Base-by-base conservation (phyloP, 306 rosid genomes). In the Sesbania bispinosa region DNA sequence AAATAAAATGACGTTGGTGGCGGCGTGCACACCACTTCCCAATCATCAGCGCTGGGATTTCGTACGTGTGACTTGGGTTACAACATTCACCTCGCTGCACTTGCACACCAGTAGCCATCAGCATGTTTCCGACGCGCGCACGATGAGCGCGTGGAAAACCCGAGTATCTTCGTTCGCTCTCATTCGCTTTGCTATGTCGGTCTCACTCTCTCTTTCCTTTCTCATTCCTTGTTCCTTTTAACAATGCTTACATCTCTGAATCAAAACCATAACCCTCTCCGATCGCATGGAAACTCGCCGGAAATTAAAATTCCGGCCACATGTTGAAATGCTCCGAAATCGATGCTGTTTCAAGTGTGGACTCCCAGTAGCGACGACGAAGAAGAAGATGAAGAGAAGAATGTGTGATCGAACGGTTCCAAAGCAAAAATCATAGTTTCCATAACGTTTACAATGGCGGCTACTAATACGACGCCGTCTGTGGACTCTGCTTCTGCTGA, bases 281-380 rank as follows among this genome's bases (percentile, higher is more conserved):
- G 74, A 80, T 84, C 87, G 45, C 85, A 69, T 88, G 97, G 89
- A 46, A 47, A 47, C 76, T 42, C 78, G 81, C 83, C 81, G 83
- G 84, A 54, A 79, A 19, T 62, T 74, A 69, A 69, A 66, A 45
- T 80, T 80, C 84, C 84, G 89, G 80, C 85, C 62, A 39, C 69
- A 59, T n/a, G 61, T 23, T 35, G 76, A 75, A 88, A 81, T 81
- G 87, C 83, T 23, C 77, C 60, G 4, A 23, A 15, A 27, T 60
- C 52, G 70, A 70, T 32, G 59, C 73, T 64, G 47, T 13, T 63
- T 38, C 39, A 46, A 24, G 10, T 8, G 53, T 38, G 20, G n/a
- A n/a, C n/a, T 15, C 50, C 32, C 58, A 42, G 21, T n/a, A 71
- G 20, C 35, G 51, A 29, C n/a, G 43, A 50, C 29, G 84, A 69